Base-by-base conservation (phyloP, 306 rosid species). In the Psophocarpus tetragonolobus region DNA sequence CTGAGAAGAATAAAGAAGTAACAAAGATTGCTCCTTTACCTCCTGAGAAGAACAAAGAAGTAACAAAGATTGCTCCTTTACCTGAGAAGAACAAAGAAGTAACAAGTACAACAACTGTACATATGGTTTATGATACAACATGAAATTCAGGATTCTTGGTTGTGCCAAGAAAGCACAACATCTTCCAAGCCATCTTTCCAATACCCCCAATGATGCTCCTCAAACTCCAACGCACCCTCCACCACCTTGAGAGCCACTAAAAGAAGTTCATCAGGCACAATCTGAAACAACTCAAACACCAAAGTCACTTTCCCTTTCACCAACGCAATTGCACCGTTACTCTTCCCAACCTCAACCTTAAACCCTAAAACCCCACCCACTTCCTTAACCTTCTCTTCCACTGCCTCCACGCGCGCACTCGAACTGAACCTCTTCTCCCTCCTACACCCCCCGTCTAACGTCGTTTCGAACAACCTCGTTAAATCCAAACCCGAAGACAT, bases 401-500 rank as follows among this genome's bases (percentile, higher is more conserved):
- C 86, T 38, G 17, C 78, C 20, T 86, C 91, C 63, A 73, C 48
- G 0, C 57, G 27, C 3, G 57, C 84, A 3, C 47, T 83, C 7
- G 90, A 83, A 3, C 83, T 89, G 48, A 92, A 91, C 73, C 87
- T 73, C 90, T 81, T 84, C 75, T 82, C 89, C 57, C 66, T 84
- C 57, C 63, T 63, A 1, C 68, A 30, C 17, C 18, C 75, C 10
- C 32, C 61, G 1, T 76, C 36, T 62, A 76, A 71, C 56, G 76
- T 58, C 82, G 85, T 86, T 70, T 89, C 96, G 10, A 94, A 91
- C 35, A 94, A 78, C 24, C 94, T 90, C 18, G 91, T 88, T 32
- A 94, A 60, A 38, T 91, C 84, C 88, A 94, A 68, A 23, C 97
- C 98, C 35, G 94, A 81, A 15, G 97, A 90, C 87, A 94, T 78